Evolutionary conservation across 73 alveolate species (phyloP).

Genomic region (Diophrys appendiculata): DNA sequence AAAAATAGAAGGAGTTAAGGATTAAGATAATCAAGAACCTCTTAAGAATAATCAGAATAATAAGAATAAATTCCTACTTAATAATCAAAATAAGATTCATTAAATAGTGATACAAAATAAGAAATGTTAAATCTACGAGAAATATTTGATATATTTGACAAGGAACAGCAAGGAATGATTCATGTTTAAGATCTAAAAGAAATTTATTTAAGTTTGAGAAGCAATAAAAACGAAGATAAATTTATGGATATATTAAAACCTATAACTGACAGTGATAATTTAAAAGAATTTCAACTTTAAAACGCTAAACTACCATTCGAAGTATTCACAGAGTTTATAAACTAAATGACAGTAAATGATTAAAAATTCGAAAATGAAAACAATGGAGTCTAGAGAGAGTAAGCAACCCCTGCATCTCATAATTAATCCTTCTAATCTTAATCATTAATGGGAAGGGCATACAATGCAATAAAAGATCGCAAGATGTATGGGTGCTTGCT

Average conservation of each 20-base stretch:
- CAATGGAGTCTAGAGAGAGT: constrained; percentile 28
- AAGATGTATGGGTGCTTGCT: constrained; percentile 24
- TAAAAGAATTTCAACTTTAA: background rate
- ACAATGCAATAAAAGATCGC: background rate
- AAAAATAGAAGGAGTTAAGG: no score
- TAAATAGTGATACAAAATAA: no score
- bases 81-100: no score
- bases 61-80: no score
- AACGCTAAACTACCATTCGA: constrained; percentile 29
- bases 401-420: constrained; percentile 27
- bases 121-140: constrained; percentile 42
- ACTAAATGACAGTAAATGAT: background rate
- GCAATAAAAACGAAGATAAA: constrained; percentile 23
- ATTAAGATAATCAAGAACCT: no score
- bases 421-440: constrained; percentile 36
- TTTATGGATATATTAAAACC: constrained; percentile 11
- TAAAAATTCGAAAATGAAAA: background rate
- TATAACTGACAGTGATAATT: background rate
- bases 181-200: constrained; percentile 32
- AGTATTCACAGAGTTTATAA: constrained; percentile 33
- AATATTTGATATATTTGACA: constrained; percentile 54
- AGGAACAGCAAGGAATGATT: constrained; percentile 44
- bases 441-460: constrained; percentile 39
- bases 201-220: constrained; percentile 29
- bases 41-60: no score